phyloP scores from a whole-genome alignment of 345 rosid genomes.

The Citrus sp. region DNA sequence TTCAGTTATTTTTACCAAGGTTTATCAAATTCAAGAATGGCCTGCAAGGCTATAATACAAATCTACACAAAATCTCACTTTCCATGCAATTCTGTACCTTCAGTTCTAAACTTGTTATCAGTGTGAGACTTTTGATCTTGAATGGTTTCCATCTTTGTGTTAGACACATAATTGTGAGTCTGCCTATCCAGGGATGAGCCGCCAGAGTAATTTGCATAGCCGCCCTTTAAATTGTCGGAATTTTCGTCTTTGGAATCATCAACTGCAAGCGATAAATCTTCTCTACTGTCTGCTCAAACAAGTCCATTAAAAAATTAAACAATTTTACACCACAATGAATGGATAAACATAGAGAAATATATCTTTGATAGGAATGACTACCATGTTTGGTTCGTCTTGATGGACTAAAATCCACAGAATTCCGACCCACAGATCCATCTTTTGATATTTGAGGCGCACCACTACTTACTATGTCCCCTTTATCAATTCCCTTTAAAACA shows the following conservation, averaged over 20 bases:
- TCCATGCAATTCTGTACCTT: conserved; percentile 36
- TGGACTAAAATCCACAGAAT: conserved; percentile 41
- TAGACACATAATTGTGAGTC: conserved; percentile 21
- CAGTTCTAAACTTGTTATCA: conserved; percentile 48
- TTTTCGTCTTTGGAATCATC: conserved; percentile 50
- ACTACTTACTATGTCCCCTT: conserved; percentile 77
- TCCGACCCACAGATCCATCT: conserved; percentile 60
- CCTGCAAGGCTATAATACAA: conserved; percentile 5
- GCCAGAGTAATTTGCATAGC: conserved; percentile 26
- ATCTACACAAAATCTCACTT: conserved; percentile 12
- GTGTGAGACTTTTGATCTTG: conserved; percentile 29
- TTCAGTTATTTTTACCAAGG: neutral
- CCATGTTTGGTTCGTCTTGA: conserved; percentile 65
- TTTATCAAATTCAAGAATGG: neutral
- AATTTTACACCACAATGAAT: conserved; percentile 6
- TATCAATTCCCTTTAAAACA: conserved; percentile 75
- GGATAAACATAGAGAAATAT: conserved; percentile 10
- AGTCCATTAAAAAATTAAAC: conserved; percentile 21
- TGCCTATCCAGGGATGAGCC: conserved; percentile 30
- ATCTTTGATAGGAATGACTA: conserved; percentile 29
- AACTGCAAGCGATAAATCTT: conserved; percentile 43
- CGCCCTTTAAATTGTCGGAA: conserved; percentile 33
- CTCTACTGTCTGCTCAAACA: conserved; percentile 63
- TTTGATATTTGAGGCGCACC: conserved; percentile 74
- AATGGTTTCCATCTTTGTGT: conserved; percentile 24